Conservation (phyloP, 2,329 filamentous ascomycete genomes). For the Stagonosporopsis chrysanthemi region DNA sequence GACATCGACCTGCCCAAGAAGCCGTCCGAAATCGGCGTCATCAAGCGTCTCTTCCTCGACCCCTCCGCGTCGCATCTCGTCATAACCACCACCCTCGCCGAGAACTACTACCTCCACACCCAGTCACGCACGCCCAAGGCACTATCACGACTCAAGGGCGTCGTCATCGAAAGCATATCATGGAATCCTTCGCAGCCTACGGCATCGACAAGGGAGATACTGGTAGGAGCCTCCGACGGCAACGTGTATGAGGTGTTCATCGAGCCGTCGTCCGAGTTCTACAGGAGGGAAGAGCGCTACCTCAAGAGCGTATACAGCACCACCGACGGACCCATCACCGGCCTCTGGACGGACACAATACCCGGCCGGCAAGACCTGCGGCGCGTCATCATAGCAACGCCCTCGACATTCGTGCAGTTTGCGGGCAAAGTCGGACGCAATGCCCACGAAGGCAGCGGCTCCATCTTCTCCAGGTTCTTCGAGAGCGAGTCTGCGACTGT, state of each 20-base stretch:
- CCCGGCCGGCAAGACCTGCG: constrained; percentile 73
- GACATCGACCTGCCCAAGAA: constrained; percentile 98
- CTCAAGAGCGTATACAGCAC: constrained; percentile 83
- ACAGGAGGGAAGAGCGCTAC: constrained; percentile 92
- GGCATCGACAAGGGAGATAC: constrained; percentile 90
- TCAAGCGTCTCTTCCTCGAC: constrained; percentile 95
- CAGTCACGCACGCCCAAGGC: constrained; percentile 88
- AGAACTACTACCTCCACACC: constrained; percentile 98
- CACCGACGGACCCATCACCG: constrained; percentile 82
- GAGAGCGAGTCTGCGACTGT: constrained; percentile 82
- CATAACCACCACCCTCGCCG: constrained; percentile 87
- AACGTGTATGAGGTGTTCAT: constrained; percentile 96
- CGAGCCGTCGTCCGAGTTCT: constrained; percentile 93
- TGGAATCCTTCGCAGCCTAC: constrained; percentile 96
- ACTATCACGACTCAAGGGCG: constrained; percentile 81
- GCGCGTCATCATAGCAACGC: constrained; percentile 81
- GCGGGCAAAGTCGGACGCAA: constrained; percentile 77
- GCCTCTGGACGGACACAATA: constrained; percentile 82
- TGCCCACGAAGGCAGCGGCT: constrained; percentile 78
- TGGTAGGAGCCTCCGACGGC: constrained; percentile 90
- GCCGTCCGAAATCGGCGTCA: constrained; percentile 86
- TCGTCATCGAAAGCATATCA: constrained; percentile 85
- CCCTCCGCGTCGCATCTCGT: constrained; percentile 94
- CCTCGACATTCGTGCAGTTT: constrained; percentile 79
- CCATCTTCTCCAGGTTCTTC: constrained; percentile 87